Evolutionary conservation across 257 asterid genomes (phyloP).

Genomic region (Penstemon eatonii): DNA sequence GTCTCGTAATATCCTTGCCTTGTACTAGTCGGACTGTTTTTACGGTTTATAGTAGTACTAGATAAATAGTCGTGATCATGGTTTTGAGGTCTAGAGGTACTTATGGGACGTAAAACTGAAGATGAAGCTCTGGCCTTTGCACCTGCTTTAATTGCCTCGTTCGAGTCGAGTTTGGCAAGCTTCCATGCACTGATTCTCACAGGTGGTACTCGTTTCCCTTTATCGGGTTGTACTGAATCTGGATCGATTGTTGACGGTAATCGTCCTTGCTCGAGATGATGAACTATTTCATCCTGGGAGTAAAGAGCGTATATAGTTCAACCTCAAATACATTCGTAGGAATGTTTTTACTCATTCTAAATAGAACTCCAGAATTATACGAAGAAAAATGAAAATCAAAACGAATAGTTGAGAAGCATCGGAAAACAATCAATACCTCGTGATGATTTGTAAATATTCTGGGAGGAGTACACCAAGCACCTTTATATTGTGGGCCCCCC

Average conservation of each 20-base stretch:
- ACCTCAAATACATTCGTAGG: too few species aligned
- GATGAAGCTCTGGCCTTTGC: conserved; percentile 96
- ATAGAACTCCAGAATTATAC: too few species aligned
- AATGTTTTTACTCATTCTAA: too few species aligned
- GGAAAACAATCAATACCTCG: conserved; percentile 42
- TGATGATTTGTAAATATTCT: conserved; percentile 91
- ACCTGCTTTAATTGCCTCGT: conserved; percentile 87
- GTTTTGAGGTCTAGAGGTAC: conserved; percentile 49
- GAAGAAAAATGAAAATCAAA: too few species aligned
- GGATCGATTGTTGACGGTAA: conserved; percentile 94
- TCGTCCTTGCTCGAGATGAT: conserved; percentile 88
- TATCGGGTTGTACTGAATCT: conserved; percentile 54
- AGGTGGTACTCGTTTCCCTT: conserved; percentile 63
- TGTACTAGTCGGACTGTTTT: conserved; percentile 65
- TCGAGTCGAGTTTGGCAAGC: conserved; percentile 83
- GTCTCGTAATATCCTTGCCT: conserved; percentile 56
- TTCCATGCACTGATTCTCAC: conserved; percentile 93
- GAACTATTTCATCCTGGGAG: conserved; percentile 78
- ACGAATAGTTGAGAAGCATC: too few species aligned
- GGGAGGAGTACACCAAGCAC: conserved; percentile 99
- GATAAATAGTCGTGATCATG: conserved; percentile 60
- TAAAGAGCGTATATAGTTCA: background rate
- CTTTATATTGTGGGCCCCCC: conserved; percentile 77
- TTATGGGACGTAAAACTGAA: conserved; percentile 74
- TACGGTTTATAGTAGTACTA: conserved; percentile 53